Percentiles rank a stretch among this genome's conserved stretches.
Evolutionary conservation across 352 stramenopile genomes (phyloP).

Genomic region (Globisporangium heterothallicum): DNA sequence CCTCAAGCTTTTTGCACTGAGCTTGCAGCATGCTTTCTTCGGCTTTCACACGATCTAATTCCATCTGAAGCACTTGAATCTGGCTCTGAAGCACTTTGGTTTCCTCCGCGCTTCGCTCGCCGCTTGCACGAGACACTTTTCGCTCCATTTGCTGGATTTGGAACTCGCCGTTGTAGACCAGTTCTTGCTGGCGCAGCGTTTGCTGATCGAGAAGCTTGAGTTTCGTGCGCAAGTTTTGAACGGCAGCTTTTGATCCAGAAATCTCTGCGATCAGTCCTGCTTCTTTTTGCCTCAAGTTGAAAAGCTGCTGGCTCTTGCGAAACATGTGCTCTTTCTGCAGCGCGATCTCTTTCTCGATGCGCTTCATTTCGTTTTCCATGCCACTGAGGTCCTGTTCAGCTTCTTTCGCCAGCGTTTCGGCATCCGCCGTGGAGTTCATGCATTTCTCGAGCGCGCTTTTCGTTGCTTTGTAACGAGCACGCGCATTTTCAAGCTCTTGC

Average conservation of each 20-base stretch:
- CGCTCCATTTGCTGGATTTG: slow-evolving; percentile 96
- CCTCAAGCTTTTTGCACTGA: slow-evolving; percentile 91
- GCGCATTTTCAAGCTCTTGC: slow-evolving; percentile 57
- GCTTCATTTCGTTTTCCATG: slow-evolving; percentile 59
- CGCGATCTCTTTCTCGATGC: slow-evolving; percentile 72
- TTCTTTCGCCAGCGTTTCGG: slow-evolving; percentile 79
- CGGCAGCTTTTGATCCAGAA: slow-evolving; percentile 80
- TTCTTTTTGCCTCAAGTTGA: slow-evolving; percentile 84
- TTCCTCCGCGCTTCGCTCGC: slow-evolving; percentile 92
- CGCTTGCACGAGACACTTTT: slow-evolving; percentile 90
- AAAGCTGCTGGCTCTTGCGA: slow-evolving; percentile 86
- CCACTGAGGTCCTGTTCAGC: slow-evolving; percentile 70
- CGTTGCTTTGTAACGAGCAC: slow-evolving; percentile 72
- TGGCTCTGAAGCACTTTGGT: slow-evolving; percentile 89
- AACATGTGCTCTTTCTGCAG: slow-evolving; percentile 92
- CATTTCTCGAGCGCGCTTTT: slow-evolving; percentile 75
- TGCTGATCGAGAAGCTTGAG: slow-evolving; percentile 89
- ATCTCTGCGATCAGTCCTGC: slow-evolving; percentile 89
- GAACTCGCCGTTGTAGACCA: slow-evolving; percentile 96
- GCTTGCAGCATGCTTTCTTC: slow-evolving; percentile 85
- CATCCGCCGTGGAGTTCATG: slow-evolving; percentile 67
- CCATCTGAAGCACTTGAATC: slow-evolving; percentile 88
- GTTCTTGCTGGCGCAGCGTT: slow-evolving; percentile 87
- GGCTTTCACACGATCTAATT: slow-evolving; percentile 83
- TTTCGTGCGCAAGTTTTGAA: slow-evolving; percentile 88